Conservation (phyloP, 148 eudicot genomes). For the Suaeda aralocaspica region DNA sequence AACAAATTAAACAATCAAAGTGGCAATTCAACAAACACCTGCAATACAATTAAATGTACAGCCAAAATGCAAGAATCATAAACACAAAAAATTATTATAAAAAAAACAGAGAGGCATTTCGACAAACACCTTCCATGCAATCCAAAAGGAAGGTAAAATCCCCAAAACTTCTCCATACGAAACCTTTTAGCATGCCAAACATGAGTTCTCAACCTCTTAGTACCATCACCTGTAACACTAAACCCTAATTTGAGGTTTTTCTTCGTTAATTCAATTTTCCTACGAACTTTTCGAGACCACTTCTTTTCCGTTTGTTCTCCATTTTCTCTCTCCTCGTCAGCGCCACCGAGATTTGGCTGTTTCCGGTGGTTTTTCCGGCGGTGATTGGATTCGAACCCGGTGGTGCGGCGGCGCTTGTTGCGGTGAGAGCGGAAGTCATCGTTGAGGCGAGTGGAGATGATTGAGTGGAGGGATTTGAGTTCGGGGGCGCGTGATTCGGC, state of each 20-base stretch:
- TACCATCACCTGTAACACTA: conserved; percentile 61
- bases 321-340: conserved; percentile 11
- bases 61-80: no score
- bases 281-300: conserved; percentile 51
- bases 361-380: conserved; percentile 19
- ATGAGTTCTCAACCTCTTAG: conserved; percentile 78
- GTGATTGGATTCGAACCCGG: conserved; percentile 42
- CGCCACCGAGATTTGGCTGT: conserved; percentile 15
- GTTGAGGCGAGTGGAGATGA: conserved; percentile 48
- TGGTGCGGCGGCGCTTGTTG: conserved; percentile 78
- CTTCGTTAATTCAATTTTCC: conserved; percentile 54
- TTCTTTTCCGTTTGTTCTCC: conserved; percentile 2
- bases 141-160: conserved; percentile 70
- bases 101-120: neutral
- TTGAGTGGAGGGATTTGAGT: conserved; percentile 62
- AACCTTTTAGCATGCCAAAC: conserved; percentile 94
- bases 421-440: conserved; percentile 61
- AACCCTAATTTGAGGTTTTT: conserved; percentile 56
- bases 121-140: conserved; percentile 66
- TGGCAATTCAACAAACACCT: no score
- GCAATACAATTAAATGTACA: no score
- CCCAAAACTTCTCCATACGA: conserved; percentile 67
- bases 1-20: neutral
- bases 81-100: no score
- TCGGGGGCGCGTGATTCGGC: conserved; percentile 71